Percentiles rank a stretch among this genome's conserved stretches.
Evolutionary conservation across 139 green algal species (phyloP).

Genomic region (Coelastrella sp.): DNA sequence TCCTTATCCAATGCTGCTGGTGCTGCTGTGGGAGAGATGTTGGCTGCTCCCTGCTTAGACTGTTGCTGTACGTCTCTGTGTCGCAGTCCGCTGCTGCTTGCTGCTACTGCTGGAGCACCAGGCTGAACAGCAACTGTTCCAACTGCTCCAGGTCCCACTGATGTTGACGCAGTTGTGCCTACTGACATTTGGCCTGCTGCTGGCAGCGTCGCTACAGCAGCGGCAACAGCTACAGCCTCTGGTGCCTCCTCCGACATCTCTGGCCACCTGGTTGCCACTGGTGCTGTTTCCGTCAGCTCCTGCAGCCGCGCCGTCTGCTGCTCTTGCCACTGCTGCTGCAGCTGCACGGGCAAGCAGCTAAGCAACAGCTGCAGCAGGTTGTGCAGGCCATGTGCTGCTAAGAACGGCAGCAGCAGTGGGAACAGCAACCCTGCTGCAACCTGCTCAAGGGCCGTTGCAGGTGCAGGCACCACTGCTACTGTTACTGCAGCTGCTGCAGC

Average conservation of each 20-base stretch:
- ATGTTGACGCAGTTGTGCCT: not conserved
- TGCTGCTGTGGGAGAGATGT: not conserved
- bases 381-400: slow-evolving; percentile 32
- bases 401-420: slow-evolving; percentile 37
- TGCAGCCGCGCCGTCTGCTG: not conserved
- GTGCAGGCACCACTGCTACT: not conserved
- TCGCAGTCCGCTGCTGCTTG: not conserved
- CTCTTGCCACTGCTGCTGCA: slow-evolving; percentile 4
- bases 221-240: not conserved
- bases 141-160: not conserved
- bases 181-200: not conserved
- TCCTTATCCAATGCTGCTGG: not conserved
- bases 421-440: not conserved
- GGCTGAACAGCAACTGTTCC: not conserved
- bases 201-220: not conserved
- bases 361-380: slow-evolving; percentile 36
- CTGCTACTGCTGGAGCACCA: slow-evolving; percentile 13
- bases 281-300: not conserved
- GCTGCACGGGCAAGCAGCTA: not conserved
- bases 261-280: not conserved
- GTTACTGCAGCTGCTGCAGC: not conserved
- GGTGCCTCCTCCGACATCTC: not conserved
- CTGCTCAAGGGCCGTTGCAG: not conserved
- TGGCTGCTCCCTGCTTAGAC: not conserved
- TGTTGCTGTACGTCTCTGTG: not conserved